Evolutionary conservation across 805 yeast species (phyloP).

Genomic region (Metschnikowia arizonensis): DNA sequence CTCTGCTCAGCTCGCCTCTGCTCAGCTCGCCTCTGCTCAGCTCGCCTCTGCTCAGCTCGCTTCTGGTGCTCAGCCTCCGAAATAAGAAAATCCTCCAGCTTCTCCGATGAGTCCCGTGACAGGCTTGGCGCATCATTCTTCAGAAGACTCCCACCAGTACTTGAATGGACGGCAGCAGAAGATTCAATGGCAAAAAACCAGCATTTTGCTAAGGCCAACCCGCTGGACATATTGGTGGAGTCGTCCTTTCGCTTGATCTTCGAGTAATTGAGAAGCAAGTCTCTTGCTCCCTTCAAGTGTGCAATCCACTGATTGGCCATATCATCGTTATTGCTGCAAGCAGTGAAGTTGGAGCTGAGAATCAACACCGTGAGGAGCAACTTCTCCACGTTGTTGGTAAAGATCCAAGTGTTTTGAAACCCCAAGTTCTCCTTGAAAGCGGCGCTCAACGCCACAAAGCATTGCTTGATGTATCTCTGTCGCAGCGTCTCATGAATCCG

Average conservation of each 20-base stretch:
- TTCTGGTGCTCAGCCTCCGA: slow-evolving; percentile 1
- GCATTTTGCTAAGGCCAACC: slow-evolving; percentile 24
- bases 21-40: too few relatives aligned
- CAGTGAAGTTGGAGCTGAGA: slow-evolving; percentile 24
- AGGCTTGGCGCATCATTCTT: slow-evolving; percentile 2
- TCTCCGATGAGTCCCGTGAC: neutral
- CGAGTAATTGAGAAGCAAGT: slow-evolving; percentile 21
- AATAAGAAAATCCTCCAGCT: neutral
- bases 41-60: too few relatives aligned
- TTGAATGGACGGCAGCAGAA: slow-evolving; percentile 19
- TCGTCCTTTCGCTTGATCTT: slow-evolving; percentile 9
- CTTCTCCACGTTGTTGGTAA: slow-evolving; percentile 22
- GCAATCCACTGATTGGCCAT: slow-evolving; percentile 22
- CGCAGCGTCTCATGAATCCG: slow-evolving; percentile 20
- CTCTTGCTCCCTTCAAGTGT: slow-evolving; percentile 26
- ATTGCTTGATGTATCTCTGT: slow-evolving; percentile 19
- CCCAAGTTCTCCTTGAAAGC: slow-evolving; percentile 19
- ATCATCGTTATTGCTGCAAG: slow-evolving; percentile 14
- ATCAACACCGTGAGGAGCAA: slow-evolving; percentile 25
- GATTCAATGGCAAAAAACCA: slow-evolving; percentile 29
- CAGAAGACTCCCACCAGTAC: slow-evolving; percentile 14
- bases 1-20: too few relatives aligned
- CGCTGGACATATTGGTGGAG: slow-evolving; percentile 16
- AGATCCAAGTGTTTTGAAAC: slow-evolving; percentile 9
- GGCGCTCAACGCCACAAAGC: slow-evolving; percentile 20